Percentiles rank a stretch among this genome's conserved stretches.
phyloP scores from a whole-genome alignment of 345 rosid species.

The Aquilaria yunnanensis region DNA sequence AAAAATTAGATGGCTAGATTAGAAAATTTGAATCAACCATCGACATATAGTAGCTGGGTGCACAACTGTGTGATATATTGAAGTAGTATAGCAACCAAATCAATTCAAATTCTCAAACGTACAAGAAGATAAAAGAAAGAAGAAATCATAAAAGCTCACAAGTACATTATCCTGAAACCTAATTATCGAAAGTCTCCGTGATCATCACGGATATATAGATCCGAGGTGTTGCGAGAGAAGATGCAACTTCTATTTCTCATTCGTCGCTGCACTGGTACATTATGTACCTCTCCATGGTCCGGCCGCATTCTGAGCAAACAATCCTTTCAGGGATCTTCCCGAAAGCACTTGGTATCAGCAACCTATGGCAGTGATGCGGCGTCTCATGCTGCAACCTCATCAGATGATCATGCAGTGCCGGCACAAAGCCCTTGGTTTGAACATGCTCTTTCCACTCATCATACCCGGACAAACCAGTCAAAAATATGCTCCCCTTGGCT shows the following conservation, averaged over 20 bases:
- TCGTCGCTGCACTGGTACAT: slow-evolving; percentile 58
- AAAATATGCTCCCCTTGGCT: slow-evolving; percentile 38
- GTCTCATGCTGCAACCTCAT: slow-evolving; percentile 21
- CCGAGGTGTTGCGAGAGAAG: neutral
- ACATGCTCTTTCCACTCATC: slow-evolving; percentile 29
- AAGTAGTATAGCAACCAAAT: too few species aligned
- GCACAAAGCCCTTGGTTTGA: slow-evolving; percentile 32
- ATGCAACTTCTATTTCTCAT: slow-evolving; percentile 1
- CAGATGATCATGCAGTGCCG: slow-evolving; percentile 41
- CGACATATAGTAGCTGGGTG: too few species aligned
- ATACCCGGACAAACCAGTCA: slow-evolving; percentile 26
- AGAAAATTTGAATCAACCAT: too few species aligned
- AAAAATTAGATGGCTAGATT: too few species aligned
- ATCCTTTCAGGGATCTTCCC: slow-evolving; percentile 46
- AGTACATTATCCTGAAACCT: too few species aligned
- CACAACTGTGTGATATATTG: too few species aligned
- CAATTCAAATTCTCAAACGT: too few species aligned
- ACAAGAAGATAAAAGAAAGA: too few species aligned
- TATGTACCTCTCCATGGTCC: slow-evolving; percentile 52
- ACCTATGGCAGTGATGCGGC: slow-evolving; percentile 52
- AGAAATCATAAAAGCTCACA: too few species aligned
- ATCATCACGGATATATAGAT: too few species aligned
- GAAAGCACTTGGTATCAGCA: slow-evolving; percentile 45
- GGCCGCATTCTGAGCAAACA: slow-evolving; percentile 52
- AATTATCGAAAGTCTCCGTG: too few species aligned